Percentiles rank a stretch among this genome's conserved stretches.
phyloP scores from a whole-genome alignment of 1,139 yeast species.

The Blastobotrys ciferrii region DNA sequence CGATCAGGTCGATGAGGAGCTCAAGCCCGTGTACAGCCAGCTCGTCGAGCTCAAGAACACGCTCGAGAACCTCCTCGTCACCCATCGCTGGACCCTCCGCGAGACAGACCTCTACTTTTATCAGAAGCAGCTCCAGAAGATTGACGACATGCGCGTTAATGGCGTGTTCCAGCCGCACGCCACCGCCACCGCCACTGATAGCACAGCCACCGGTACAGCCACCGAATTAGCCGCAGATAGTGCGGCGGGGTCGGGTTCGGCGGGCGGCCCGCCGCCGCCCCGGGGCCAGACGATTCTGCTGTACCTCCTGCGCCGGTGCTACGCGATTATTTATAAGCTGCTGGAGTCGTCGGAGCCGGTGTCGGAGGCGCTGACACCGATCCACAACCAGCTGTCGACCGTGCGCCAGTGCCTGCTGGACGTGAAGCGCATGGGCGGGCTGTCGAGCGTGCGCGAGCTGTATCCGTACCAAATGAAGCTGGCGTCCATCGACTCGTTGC shows the following conservation, averaged over 20 bases:
- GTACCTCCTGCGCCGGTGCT: slow-evolving; percentile 82
- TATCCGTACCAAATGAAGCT: slow-evolving; percentile 95
- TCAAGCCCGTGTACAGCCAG: slow-evolving; percentile 51
- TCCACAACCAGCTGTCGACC: slow-evolving; percentile 88
- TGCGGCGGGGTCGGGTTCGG: too few species aligned
- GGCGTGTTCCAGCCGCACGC: slow-evolving; percentile 55
- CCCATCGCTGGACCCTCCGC: slow-evolving; percentile 95
- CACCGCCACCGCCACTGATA: slow-evolving; percentile 6
- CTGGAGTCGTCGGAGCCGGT: slow-evolving; percentile 94
- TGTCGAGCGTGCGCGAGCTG: slow-evolving; percentile 78
- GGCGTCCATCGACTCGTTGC: slow-evolving; percentile 79
- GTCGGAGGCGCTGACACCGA: slow-evolving; percentile 84
- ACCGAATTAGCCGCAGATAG: too few species aligned
- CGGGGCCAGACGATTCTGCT: slow-evolving; percentile 64
- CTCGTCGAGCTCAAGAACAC: slow-evolving; percentile 66
- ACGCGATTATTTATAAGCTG: slow-evolving; percentile 81
- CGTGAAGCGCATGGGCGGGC: slow-evolving; percentile 88
- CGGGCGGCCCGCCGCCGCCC: slow-evolving; percentile 14
- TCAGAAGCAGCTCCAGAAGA: slow-evolving; percentile 66
- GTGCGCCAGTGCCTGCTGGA: slow-evolving; percentile 87
- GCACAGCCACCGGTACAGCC: slow-evolving; percentile 1
- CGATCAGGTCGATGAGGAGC: slow-evolving; percentile 47
- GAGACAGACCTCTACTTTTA: slow-evolving; percentile 88
- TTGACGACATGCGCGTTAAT: slow-evolving; percentile 65
- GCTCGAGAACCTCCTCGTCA: slow-evolving; percentile 76